phyloP scores from a whole-genome alignment of 2,329 filamentous ascomycete genomes.

The Nannizziopsis barbatae region DNA sequence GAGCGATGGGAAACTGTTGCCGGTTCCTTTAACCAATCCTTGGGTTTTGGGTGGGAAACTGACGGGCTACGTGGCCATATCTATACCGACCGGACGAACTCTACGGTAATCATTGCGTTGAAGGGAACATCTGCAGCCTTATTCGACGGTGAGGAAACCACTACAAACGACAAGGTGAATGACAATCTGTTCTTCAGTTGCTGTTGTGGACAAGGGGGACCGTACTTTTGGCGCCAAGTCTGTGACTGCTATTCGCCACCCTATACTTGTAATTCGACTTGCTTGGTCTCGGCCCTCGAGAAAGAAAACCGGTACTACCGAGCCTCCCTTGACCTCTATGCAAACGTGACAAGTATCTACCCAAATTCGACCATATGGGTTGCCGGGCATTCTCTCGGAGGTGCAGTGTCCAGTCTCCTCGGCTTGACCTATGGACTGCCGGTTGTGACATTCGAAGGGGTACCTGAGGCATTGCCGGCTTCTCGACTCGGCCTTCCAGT shows the following conservation, averaged over 20 bases:
- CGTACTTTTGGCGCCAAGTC: conserved; percentile 79
- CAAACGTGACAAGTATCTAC: conserved; percentile 83
- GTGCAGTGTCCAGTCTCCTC: conserved; percentile 75
- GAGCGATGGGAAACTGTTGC: conserved; percentile 77
- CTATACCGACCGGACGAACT: conserved; percentile 75
- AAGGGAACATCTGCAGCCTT: conserved; percentile 86
- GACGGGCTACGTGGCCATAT: conserved; percentile 88
- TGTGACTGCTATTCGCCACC: conserved; percentile 84
- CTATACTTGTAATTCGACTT: conserved; percentile 87
- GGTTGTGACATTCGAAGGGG: conserved; percentile 84
- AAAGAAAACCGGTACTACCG: conserved; percentile 87
- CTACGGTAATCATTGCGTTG: conserved; percentile 78
- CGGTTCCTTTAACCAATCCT: conserved; percentile 68
- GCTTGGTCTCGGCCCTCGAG: conserved; percentile 60
- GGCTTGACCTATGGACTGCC: conserved; percentile 85
- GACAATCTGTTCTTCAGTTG: conserved; percentile 98
- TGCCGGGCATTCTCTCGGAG: conserved; percentile 83
- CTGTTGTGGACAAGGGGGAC: conserved; percentile 88
- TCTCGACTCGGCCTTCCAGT: conserved; percentile 72
- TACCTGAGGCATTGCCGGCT: conserved; percentile 80
- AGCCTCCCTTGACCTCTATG: conserved; percentile 77
- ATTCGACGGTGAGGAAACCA: conserved; percentile 94
- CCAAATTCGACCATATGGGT: conserved; percentile 78
- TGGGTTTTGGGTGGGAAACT: conserved; percentile 82
- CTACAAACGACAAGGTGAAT: conserved; percentile 93